phyloP scores from a whole-genome alignment of 2,329 filamentous ascomycete genomes.

The Zelopaecilomyces penicillatus region DNA sequence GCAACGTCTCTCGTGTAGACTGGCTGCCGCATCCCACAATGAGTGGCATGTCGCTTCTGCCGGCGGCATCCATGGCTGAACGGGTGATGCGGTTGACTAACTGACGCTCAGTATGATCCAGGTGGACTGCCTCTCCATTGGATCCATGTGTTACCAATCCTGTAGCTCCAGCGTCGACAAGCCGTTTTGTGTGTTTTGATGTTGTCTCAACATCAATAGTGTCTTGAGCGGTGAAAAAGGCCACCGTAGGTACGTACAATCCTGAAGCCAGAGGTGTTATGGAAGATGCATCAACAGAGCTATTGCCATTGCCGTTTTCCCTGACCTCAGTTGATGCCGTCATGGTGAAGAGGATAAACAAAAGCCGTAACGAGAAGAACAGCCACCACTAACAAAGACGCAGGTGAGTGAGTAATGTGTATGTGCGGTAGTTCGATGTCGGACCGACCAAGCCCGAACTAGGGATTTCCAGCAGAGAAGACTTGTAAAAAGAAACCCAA shows the following conservation, averaged over 20 bases:
- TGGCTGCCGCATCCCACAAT: conserved; percentile 64
- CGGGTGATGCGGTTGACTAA: conserved; percentile 54
- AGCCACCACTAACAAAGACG: too few species aligned
- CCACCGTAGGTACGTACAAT: conserved; percentile 55
- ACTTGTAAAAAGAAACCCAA: too few species aligned
- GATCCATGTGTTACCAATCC: conserved; percentile 63
- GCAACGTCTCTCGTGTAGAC: conserved; percentile 58
- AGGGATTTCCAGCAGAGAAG: too few species aligned
- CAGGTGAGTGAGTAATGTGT: too few species aligned
- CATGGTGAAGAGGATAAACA: conserved; percentile 2
- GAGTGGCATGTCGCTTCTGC: conserved; percentile 47
- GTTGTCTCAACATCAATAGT: conserved; percentile 46
- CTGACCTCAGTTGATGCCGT: conserved; percentile 7
- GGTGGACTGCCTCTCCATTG: conserved; percentile 66
- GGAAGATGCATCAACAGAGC: background rate
- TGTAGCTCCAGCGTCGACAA: conserved; percentile 55
- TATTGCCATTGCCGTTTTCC: conserved; percentile 3
- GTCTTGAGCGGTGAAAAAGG: conserved; percentile 50
- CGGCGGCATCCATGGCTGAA: conserved; percentile 48
- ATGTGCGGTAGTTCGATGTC: too few species aligned
- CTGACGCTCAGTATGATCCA: conserved; percentile 56
- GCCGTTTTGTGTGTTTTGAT: conserved; percentile 44
- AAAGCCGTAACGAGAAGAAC: too few species aligned
- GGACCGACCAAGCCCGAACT: too few species aligned
- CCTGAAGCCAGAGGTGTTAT: conserved; percentile 23